Base-by-base conservation (phyloP, 2,329 filamentous ascomycete species). In the Teratosphaeria pseudoeucalypti region DNA sequence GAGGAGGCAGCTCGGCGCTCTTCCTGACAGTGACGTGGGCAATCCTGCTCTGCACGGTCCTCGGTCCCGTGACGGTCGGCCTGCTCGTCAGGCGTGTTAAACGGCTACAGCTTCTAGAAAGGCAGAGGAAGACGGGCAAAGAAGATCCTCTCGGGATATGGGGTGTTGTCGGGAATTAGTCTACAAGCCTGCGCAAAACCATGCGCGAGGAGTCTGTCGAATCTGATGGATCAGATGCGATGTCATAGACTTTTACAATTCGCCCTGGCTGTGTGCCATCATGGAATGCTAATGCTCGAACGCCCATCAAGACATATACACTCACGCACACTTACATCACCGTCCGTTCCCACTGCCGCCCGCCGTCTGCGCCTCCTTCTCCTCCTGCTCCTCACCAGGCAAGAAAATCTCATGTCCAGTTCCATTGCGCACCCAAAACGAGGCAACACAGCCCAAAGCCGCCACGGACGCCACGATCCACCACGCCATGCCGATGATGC, bases 361-460 rank as follows among this genome's bases (percentile, higher is more conserved):
- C 3, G 58, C 66, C 16, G 65, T 62, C 43, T 64, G 64, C 32
- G 54, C 64, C 39, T 67, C 63, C 43, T 70, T 71, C 60, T 64
- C 62, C 57, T 69, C 68, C 23, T 61, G 71, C 55, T 77, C 73
- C 57, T 81, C 79, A 1, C 75, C 79, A 6, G 81, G 77, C 6
- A 84, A 67, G 57, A 79, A 72, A 29, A 83, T 80, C 71, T 86
- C 83, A 70, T 85, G 83, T 1, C 84, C 84, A 61, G 75, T 81
- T 0, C 85, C 86, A 66, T 89, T 86, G 43, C 83, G 77, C n/a
- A 88, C 82, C 59, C 79, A 78, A 72, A 84, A 80, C 1, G 82
- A 80, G 11, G 84, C 78, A 2, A 78, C 69, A 70, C 83, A 87
- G 0, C 84, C 84, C 6, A 83, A 57, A 6, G 79, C 73, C 0